Evolutionary conservation across 108 stramenopile species (phyloP).

Genomic region (Skeletonema marinoi): DNA sequence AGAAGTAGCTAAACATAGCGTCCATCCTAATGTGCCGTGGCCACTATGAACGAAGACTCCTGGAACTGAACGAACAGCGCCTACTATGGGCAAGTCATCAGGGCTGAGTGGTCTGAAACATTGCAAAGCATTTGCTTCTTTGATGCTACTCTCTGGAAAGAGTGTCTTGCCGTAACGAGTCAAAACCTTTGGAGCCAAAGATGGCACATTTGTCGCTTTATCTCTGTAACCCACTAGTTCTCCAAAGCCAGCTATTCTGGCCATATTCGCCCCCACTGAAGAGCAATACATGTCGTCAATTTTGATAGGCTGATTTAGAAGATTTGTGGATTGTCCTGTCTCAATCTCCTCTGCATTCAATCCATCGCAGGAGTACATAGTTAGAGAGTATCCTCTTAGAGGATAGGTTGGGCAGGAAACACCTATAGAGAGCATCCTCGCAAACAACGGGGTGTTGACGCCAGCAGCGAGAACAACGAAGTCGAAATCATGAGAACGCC

Average conservation of each 20-base stretch:
- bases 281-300: slow-evolving; percentile 54
- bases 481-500: slow-evolving; percentile 32
- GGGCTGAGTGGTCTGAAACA: slow-evolving; percentile 61
- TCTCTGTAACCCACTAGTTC: slow-evolving; percentile 49
- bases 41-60: slow-evolving; percentile 58
- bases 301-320: slow-evolving; percentile 33
- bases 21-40: slow-evolving; percentile 66
- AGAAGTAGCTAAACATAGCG: slow-evolving; percentile 47
- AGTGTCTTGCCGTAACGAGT: slow-evolving; percentile 28
- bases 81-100: slow-evolving; percentile 60
- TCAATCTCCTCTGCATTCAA: not conserved
- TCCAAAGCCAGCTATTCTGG: slow-evolving; percentile 52
- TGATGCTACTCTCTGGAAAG: slow-evolving; percentile 31
- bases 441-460: slow-evolving; percentile 45
- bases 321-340: slow-evolving; percentile 8
- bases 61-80: slow-evolving; percentile 28
- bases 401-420: slow-evolving; percentile 55
- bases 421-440: slow-evolving; percentile 34
- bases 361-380: slow-evolving; percentile 20
- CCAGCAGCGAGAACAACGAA: slow-evolving; percentile 54
- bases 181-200: slow-evolving; percentile 38
- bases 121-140: slow-evolving; percentile 24
- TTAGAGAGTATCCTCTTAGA: slow-evolving; percentile 53
- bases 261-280: slow-evolving; percentile 47
- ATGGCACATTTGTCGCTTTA: slow-evolving; percentile 35